Base-by-base conservation (phyloP, 805 yeast species). In the Ogataea zsoltii region DNA sequence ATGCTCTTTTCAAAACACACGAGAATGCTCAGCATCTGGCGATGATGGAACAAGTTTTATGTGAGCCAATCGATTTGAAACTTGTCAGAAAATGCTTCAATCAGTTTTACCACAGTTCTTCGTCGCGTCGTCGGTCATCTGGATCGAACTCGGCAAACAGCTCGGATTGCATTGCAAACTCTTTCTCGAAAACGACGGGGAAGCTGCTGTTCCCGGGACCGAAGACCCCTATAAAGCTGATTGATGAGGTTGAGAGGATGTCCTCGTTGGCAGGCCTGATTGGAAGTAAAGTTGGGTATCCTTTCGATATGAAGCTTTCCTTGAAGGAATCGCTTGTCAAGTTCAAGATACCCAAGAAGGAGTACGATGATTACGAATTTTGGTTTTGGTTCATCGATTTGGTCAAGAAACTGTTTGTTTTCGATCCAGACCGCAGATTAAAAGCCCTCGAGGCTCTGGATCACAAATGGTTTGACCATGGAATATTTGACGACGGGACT, bases 11-110 rank as follows among this genome's bases (percentile, higher is more conserved):
- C 67, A 90, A 88, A 54, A 94, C 98, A 1, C 97, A 92, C 64
- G 97, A 94, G 62, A 91, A 92, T 63, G 70, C 83, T 41, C 98
- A 92, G 65, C 99, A 94, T 67, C 71, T 94, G 63, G 96, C 96
- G 13, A 83, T 94, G 86, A 94, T 94, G 86, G 92, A 94, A 65
- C 82, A 80, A 53, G 79, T 91, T 16, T 72, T 83, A 19, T 86
- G 85, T 16, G 65, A 69, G 51, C 71, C 65, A 14, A 72, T 86
- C 12, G 81, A 77, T 55, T 19, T 59, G 13, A 51, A 55, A 21
- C 46, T 70, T 42, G 71, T 70, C 17, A 47, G 55, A 21, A 47
- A 54, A 44, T 69, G 73, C 51, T 52, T 65, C 30, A 49, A 53
- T 21, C 58, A 61, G 19, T 55, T 51, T 40, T 55, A 47, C 31